phyloP scores from a whole-genome alignment of 2,329 filamentous ascomycete genomes.

The Phialocephala sp. region DNA sequence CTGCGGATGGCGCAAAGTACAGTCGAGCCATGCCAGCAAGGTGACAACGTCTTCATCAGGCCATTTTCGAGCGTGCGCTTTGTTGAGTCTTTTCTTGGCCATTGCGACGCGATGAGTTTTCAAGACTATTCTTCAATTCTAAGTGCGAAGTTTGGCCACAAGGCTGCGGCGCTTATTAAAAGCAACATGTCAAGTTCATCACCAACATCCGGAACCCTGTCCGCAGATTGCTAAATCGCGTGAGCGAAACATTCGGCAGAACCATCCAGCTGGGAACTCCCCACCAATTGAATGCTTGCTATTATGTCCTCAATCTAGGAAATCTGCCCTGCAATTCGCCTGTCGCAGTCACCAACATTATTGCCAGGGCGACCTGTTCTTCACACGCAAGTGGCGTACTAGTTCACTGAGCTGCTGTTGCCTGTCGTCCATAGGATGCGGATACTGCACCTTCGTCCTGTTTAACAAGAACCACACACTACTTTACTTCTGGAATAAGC shows the following conservation, averaged over 20 bases:
- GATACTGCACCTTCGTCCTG: too few relatives aligned
- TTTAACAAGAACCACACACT: too few relatives aligned
- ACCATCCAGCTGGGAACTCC: neutral
- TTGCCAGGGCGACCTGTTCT: too few relatives aligned
- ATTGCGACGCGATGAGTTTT: neutral
- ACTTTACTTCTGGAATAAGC: too few relatives aligned
- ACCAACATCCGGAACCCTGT: neutral
- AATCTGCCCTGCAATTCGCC: neutral
- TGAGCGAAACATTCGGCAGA: neutral
- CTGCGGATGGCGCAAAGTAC: neutral
- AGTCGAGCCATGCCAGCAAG: neutral
- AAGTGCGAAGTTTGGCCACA: neutral
- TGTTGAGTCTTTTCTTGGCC: neutral
- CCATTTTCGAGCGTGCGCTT: neutral
- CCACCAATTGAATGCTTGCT: neutral
- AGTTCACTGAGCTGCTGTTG: too few relatives aligned
- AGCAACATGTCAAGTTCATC: neutral
- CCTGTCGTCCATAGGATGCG: too few relatives aligned
- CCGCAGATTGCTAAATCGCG: neutral
- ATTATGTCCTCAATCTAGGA: neutral
- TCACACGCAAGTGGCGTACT: too few relatives aligned
- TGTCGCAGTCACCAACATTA: neutral
- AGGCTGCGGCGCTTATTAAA: neutral
- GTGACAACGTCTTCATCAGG: neutral
- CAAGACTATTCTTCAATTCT: neutral